Evolutionary conservation across 257 asterid genomes (phyloP).

Genomic region (Eucommia ulmoides): DNA sequence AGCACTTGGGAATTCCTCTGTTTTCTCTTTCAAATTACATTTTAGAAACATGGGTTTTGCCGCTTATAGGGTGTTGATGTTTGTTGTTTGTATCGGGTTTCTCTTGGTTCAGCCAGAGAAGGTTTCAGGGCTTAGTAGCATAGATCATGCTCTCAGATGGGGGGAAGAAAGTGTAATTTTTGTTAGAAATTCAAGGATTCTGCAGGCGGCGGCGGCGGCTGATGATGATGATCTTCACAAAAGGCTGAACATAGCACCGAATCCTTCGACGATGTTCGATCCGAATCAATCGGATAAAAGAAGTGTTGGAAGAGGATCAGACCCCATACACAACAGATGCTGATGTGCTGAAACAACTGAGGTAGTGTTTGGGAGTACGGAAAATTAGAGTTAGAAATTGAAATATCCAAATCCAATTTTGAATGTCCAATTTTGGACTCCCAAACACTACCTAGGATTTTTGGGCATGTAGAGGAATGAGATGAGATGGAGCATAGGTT

Average conservation of each 20-base stretch:
- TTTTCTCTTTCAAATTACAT: conserved; percentile 7
- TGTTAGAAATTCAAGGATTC: conserved; percentile 20
- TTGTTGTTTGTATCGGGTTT: conserved; percentile 32
- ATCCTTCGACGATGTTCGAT: conserved; percentile 39
- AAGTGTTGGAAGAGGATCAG: conserved; percentile 61
- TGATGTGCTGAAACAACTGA: too few relatives aligned
- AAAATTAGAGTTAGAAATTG: too few relatives aligned
- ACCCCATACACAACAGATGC: conserved; percentile 73
- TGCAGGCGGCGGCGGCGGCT: conserved; percentile 16
- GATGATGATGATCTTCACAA: conserved; percentile 27
- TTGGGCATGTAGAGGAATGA: too few relatives aligned
- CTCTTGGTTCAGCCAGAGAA: conserved; percentile 24
- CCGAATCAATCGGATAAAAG: conserved; percentile 58
- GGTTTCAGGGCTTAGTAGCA: conserved; percentile 31
- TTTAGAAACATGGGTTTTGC: conserved; percentile 38
- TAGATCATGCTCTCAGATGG: conserved; percentile 43
- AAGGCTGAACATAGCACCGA: conserved; percentile 36
- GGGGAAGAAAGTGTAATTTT: conserved; percentile 9
- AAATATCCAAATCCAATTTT: too few relatives aligned
- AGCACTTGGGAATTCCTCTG: conserved; percentile 14
- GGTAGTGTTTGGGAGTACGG: too few relatives aligned
- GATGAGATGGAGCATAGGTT: too few relatives aligned
- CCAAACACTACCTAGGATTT: too few relatives aligned
- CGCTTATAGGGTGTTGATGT: conserved; percentile 21
- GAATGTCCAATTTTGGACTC: too few relatives aligned